Conservation (phyloP, 2,329 filamentous ascomycete genomes). For the Alternaria rosae region DNA sequence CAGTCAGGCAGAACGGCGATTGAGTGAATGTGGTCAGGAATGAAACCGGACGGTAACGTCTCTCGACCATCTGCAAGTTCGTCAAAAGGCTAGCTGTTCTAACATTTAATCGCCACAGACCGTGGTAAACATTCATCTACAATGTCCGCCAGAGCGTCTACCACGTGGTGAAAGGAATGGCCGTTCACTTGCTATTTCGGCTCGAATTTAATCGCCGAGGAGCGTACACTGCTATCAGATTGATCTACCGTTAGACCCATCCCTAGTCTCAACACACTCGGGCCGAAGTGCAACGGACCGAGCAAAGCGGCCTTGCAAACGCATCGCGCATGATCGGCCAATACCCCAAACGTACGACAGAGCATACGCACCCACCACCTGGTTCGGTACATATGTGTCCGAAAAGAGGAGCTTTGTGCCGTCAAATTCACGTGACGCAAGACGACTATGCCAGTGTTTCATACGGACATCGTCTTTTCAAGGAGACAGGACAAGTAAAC, state of each 20-base stretch:
- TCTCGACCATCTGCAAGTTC: neutral
- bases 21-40: neutral
- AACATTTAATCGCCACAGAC: neutral
- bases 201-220: neutral
- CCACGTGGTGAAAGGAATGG: conserved; percentile 13
- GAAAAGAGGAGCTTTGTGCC: neutral
- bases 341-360: neutral
- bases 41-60: neutral
- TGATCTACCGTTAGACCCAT: neutral
- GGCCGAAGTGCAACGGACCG: neutral
- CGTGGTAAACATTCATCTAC: neutral
- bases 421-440: neutral
- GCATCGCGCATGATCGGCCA: neutral
- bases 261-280: neutral
- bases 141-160: neutral
- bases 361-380: neutral
- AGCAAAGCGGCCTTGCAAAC: conserved; percentile 2
- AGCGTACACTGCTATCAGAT: neutral
- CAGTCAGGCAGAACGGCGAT: neutral
- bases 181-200: neutral
- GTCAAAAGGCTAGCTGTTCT: neutral
- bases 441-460: too few relatives aligned
- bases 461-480: too few relatives aligned
- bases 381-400: neutral
- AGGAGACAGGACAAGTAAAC: too few relatives aligned